Base-by-base conservation (phyloP, 495 filamentous ascomycete genomes). In the Penicillium simplicissimum region DNA sequence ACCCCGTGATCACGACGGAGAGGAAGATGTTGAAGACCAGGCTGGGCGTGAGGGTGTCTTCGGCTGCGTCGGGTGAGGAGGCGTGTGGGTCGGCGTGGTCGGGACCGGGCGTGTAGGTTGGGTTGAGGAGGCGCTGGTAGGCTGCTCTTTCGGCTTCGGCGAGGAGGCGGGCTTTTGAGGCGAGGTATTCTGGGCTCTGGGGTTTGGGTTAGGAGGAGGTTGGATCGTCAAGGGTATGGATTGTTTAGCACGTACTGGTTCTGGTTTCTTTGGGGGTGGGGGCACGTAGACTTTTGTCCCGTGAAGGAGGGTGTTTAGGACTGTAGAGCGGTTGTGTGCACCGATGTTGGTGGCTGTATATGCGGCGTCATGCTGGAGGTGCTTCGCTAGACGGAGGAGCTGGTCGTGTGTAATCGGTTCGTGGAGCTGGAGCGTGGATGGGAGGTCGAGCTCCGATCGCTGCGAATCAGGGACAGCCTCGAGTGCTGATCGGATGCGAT, bases 141-240 rank as follows among this genome's bases (percentile, higher is more conserved):
- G 84, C 81, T 52, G 88, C 85, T 65, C 86, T 78, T 77, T 98
- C 93, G 68, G 90, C 87, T 66, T 93, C 87, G 48, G 81, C 81
- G 47, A 92, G 90, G 23, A 98, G 87, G 17, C 89, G 84, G 3
- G 86, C 83, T 94, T 98, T 98, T 4, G 95, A 76, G 8, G 87
- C 90, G 74, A 93, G 91, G 77, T 95, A 98, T 80, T 96, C 91
- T 8, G 88, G 77, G 11, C 84, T 89, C 91, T 98, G 60, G 1
- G 37, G 59, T 71, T 25, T 45, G n/a, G 4, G 35, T 38, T 34
- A 7, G 23, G 4, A 57, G 17, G 19, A 31, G 28, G 28, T 31
- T 31, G 28, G 28, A 25, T 25, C 23, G 23, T 25, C 23, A 25
- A 25, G 13, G 42, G 23, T n/a, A 55, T 7, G n/a, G 28, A 28